These are phyloP conservation scores for Huiozyma naganishii DNA, from an alignment of 805 yeast genomes.

Conservation along the genomic window DNA sequence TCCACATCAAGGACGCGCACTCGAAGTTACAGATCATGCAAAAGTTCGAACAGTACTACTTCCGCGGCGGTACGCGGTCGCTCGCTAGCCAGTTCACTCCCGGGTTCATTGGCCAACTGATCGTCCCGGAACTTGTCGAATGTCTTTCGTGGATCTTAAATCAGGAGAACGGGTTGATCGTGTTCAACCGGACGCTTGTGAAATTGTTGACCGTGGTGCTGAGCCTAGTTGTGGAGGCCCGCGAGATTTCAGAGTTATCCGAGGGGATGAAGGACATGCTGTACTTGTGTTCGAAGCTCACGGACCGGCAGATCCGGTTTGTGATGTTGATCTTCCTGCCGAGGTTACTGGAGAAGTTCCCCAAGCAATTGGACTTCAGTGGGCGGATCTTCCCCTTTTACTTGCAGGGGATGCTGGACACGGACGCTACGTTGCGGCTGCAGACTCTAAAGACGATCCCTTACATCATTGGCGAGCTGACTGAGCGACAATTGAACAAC, in stretches of 20 bases:
- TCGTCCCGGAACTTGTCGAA: constrained; percentile 55
- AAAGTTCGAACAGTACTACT: constrained; percentile 4
- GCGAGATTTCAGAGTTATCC: constrained; percentile 5
- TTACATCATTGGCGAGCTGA: constrained; percentile 48
- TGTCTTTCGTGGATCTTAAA: constrained; percentile 4
- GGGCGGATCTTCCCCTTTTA: constrained; percentile 57
- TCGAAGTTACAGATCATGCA: constrained; percentile 38
- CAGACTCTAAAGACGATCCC: constrained; percentile 56
- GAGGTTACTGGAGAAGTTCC: constrained; percentile 37
- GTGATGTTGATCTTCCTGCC: constrained; percentile 59
- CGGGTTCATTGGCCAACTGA: constrained; percentile 44
- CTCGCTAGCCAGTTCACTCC: constrained; percentile 17
- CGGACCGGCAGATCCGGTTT: constrained; percentile 71
- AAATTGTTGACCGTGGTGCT: constrained; percentile 24
- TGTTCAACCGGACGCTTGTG: constrained; percentile 10
- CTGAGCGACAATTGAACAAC: constrained; percentile 75
- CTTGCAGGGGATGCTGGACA: constrained; percentile 77
- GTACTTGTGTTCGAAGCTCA: constrained; percentile 47
- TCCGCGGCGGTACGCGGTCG: constrained; percentile 18
- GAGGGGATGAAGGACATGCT: constrained; percentile 42
- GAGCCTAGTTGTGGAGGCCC: constrained; percentile 21
- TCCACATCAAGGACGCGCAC: constrained; percentile 40
- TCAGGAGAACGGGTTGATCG: not conserved
- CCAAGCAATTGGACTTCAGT: constrained; percentile 41
- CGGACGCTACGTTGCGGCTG: constrained; percentile 70